Evolutionary conservation across 1,284 basidiomycete genomes (phyloP).

Genomic region (Butyriboletus appendiculatus): DNA sequence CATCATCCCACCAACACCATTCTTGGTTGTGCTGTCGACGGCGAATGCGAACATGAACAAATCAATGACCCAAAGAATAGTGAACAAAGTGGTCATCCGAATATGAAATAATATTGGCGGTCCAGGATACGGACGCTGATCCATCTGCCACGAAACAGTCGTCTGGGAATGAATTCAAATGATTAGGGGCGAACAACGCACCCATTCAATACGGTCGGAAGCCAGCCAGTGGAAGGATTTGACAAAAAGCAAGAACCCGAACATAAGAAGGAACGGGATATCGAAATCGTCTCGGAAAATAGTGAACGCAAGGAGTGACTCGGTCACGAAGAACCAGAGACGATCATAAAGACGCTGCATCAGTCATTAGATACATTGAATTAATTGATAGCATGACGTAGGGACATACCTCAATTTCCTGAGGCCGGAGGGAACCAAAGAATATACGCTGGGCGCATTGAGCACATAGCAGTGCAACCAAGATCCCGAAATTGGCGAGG

Average conservation of each 20-base stretch:
- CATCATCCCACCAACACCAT: constrained; percentile 88
- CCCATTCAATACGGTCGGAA: constrained; percentile 94
- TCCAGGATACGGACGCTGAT: constrained; percentile 89
- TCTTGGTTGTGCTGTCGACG: constrained; percentile 73
- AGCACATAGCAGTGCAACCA: constrained; percentile 75
- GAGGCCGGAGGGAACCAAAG: constrained; percentile 87
- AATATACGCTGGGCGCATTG: constrained; percentile 85
- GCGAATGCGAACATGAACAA: constrained; percentile 74
- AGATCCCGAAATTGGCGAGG: constrained; percentile 90
- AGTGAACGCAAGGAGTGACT: constrained; percentile 93
- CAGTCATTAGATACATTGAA: constrained; percentile 1
- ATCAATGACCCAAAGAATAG: constrained; percentile 72
- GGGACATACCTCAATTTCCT: constrained; percentile 85
- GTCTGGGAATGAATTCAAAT: background rate
- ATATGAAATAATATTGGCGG: constrained; percentile 83
- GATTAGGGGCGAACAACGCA: constrained; percentile 41
- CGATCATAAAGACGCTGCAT: constrained; percentile 89
- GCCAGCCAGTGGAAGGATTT: constrained; percentile 99
- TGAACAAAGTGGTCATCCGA: constrained; percentile 74
- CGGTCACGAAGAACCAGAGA: constrained; percentile 97
- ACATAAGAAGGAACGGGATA: constrained; percentile 90
- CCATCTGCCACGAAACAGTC: constrained; percentile 68
- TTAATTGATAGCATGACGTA: background rate
- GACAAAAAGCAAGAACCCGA: constrained; percentile 89
- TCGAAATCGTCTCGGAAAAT: constrained; percentile 97